Evolutionary conservation across 306 rosid species (phyloP).

Genomic region (Betula pendula): DNA sequence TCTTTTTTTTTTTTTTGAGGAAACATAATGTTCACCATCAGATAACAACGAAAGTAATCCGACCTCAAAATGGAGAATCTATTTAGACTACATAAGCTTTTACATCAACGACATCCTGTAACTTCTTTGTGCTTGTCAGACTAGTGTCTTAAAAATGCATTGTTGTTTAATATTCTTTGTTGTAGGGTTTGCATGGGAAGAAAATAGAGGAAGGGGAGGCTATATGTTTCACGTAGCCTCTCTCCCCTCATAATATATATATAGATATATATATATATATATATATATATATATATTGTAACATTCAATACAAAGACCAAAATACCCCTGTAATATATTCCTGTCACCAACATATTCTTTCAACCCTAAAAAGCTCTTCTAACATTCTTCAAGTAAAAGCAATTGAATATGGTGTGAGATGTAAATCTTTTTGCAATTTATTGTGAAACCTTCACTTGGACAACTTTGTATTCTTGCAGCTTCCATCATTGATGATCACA

Average conservation of each 20-base stretch:
- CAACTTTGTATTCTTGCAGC: background rate
- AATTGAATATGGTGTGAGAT: conserved; percentile 1
- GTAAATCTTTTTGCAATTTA: background rate
- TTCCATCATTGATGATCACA: background rate
- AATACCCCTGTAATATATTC: no score
- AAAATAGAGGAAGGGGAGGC: no score
- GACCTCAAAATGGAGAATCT: background rate
- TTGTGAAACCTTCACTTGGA: background rate
- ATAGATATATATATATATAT: no score
- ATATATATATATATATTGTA: no score
- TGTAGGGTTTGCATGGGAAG: no score
- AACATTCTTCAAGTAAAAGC: background rate
- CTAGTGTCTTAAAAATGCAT: background rate
- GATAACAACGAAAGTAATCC: background rate
- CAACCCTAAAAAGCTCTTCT: no score
- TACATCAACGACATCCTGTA: background rate
- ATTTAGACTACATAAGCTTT: background rate
- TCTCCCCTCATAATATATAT: no score
- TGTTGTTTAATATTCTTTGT: background rate
- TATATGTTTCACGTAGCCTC: no score
- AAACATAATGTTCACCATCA: background rate
- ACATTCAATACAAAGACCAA: no score
- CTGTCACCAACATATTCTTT: no score
- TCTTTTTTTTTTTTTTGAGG: background rate
- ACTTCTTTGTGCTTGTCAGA: background rate